Evolutionary conservation across 2,329 filamentous ascomycete genomes (phyloP), one percentile per base, ranked within the genome.

Genomic region (Penicillium capsulatum): DNA sequence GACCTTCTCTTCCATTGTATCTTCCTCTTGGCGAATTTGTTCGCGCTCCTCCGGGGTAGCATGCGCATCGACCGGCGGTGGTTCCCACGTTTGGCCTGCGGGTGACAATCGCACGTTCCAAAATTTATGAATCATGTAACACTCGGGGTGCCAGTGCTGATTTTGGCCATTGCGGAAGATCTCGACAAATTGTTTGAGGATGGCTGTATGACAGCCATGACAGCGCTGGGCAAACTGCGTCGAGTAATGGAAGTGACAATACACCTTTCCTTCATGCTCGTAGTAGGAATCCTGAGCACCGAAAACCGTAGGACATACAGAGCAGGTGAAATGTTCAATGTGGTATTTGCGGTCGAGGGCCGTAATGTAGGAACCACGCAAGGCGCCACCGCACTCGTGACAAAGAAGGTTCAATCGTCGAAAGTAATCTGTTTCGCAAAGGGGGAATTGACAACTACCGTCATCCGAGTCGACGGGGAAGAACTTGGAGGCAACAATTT

Each of bases 61-160:
- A 50, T 81, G 74, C 28, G 69, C 67, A 36, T 77, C 73, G 8
- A 66, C 53, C 36, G 68, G 61, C 3, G 65, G 61, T 13, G 55
- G 66, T 40, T 74, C 68, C 24, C 72, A 59, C 8, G 67, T 61
- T 41, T 81, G 74, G 28, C 76, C 74, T 8, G 77, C 73, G 17
- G 81, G 76, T 8, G 81, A 80, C 26, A 98, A 73, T 36, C 92
- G 83, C 44, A 98, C 92, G 61, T 97, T 98, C 92, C 92, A 98
- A 67, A 97, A 98, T 60, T 98, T 98, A 71, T 98, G 92, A 48
- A 98, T 98, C 92, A 98, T 98, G 68, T 98, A 98, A 67, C 92
- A 98, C 67, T 98, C 92, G 2, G 92, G 92, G 62, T 98, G 92
- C 92, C 92, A 98, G 64, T 98, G 92, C 60, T 98, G 92, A 61